Base-by-base conservation (phyloP, 176 grass and related monocot species). In the Panicum miliaceum region DNA sequence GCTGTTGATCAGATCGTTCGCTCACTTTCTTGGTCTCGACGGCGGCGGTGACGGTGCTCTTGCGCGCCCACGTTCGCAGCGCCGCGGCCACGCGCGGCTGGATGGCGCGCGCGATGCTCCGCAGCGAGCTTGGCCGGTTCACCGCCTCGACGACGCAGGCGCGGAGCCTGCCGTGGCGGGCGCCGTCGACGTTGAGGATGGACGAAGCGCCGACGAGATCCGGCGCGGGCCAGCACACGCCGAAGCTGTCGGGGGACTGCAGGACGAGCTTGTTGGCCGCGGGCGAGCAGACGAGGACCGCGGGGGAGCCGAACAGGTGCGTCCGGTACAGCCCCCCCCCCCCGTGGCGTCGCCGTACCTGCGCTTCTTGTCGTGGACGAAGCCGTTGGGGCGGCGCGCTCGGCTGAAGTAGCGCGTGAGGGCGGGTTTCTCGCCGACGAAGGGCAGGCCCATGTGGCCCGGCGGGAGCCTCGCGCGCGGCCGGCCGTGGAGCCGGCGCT, bases 371-470 rank as follows among this genome's bases (percentile, higher is more conserved):
- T 13, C 60, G 60, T 64, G 12, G 27, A 64, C 60, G 60, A 64
- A 64, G 12, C 60, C 60, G 11, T 84, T 57, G 6, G 68, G 75
- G 6, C 20, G 68, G 41, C 73, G 81, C 16, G 22, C 29, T 62
- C 6, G 14, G 58, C 26, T 27, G 76, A 81, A 85, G 87, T 89
- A 84, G 37, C 87, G 73, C 6, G 57, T 43, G 4, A 88, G 60
- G 34, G 45, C 2, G 58, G 42, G 58, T 4, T 18, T 84, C 74
- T 89, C 87, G 32, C 80, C 72, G 64, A 88, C 14, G 54, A 88
- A 82, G 1, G 86, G 86, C 29, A 88, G 71, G 29, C 86, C 87
- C 81, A 89, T 80, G 74, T 84, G 81, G 10, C 74, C 86, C 12
- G 86, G 81, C 12, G 86, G 86, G 47, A 88, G 71, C 63, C 50